Percentiles rank a stretch among this genome's conserved stretches.
phyloP scores from a whole-genome alignment of 768 basidiomycete genomes.

The Agaricus blazei region DNA sequence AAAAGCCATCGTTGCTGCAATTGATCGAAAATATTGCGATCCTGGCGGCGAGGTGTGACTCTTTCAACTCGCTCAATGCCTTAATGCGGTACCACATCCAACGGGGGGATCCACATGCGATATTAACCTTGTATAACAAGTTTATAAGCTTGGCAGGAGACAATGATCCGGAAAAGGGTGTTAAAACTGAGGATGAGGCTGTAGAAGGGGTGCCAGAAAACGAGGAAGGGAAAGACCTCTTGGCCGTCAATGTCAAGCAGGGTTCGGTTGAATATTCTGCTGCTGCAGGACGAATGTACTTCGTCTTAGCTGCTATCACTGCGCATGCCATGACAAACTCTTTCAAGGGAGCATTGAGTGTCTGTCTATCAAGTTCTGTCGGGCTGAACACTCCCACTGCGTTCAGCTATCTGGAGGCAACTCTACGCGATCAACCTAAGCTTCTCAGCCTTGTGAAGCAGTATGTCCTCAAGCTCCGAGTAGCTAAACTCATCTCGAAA shows the following conservation, averaged over 20 bases:
- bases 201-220: background rate
- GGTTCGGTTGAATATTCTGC: slow-evolving; percentile 4
- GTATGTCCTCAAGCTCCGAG: slow-evolving; percentile 44
- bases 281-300: slow-evolving; percentile 26
- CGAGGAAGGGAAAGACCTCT: slow-evolving; percentile 4
- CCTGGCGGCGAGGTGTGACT: slow-evolving; percentile 37
- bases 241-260: slow-evolving; percentile 18
- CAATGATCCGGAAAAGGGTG: slow-evolving; percentile 8
- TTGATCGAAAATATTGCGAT: slow-evolving; percentile 45
- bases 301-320: slow-evolving; percentile 50
- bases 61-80: slow-evolving; percentile 42
- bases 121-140: slow-evolving; percentile 39
- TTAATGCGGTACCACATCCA: slow-evolving; percentile 44
- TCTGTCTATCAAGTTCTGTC: slow-evolving; percentile 32
- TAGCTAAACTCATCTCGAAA: slow-evolving; percentile 47
- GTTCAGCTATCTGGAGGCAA: background rate
- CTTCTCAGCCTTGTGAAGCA: slow-evolving; percentile 36
- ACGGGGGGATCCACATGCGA: slow-evolving; percentile 32
- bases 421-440: slow-evolving; percentile 25
- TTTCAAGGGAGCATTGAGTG: slow-evolving; percentile 51
- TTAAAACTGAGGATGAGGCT: background rate
- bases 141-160: slow-evolving; percentile 25
- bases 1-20: slow-evolving; percentile 3
- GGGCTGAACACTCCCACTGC: slow-evolving; percentile 20
- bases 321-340: slow-evolving; percentile 56